Conservation (phyloP, 176 grass and related monocot genomes). For the Oryza longistaminata region DNA sequence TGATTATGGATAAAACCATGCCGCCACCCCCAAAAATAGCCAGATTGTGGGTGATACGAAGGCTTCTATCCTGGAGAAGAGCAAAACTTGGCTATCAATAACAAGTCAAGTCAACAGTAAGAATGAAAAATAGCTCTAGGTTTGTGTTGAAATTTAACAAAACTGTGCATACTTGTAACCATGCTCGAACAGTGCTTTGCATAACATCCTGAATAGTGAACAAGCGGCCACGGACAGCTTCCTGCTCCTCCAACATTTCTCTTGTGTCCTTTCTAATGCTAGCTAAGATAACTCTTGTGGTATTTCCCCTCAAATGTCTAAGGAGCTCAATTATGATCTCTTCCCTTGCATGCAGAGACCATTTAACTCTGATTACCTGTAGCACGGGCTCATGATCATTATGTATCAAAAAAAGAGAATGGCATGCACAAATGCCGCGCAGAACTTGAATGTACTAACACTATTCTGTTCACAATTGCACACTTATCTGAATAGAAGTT, state of each 20-base stretch:
- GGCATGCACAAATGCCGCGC: background rate
- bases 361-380: conserved; percentile 98
- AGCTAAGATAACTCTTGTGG: conserved; percentile 70
- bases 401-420: conserved; percentile 21
- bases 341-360: conserved; percentile 98
- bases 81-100: background rate
- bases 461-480: background rate
- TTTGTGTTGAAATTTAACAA: too few relatives aligned
- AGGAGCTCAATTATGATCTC: conserved; percentile 91
- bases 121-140: conserved; percentile 12
- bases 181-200: conserved; percentile 96
- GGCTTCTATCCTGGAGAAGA: conserved; percentile 77
- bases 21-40: conserved; percentile 85
- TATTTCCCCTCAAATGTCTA: conserved; percentile 72
- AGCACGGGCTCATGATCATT: background rate
- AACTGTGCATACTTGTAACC: conserved; percentile 87
- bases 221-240: conserved; percentile 88
- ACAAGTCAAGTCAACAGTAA: background rate
- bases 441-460: conserved; percentile 13
- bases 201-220: conserved; percentile 99
- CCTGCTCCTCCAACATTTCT: conserved; percentile 91
- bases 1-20: conserved; percentile 83
- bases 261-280: conserved; percentile 65
- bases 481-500: background rate
- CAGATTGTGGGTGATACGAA: conserved; percentile 88